phyloP scores from a whole-genome alignment of 305 asterid species.

The Fraxinus sp. region DNA sequence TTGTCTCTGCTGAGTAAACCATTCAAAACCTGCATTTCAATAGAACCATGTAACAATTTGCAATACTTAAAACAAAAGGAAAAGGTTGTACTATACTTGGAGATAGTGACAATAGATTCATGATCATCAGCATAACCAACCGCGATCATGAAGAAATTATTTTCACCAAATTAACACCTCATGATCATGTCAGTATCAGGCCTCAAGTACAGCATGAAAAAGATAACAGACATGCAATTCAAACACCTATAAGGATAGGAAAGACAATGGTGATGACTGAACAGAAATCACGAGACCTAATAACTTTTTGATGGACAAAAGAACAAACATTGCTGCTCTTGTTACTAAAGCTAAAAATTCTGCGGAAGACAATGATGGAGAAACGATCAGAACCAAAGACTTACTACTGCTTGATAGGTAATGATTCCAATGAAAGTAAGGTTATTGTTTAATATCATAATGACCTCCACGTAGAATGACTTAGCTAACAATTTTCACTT shows the following conservation, averaged over 20 bases:
- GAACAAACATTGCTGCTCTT: neutral
- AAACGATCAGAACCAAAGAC: neutral
- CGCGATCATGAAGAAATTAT: neutral
- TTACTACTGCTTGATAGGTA: neutral
- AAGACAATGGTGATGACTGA: neutral
- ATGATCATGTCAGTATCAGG: neutral
- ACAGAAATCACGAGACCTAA: neutral
- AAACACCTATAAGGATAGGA: neutral
- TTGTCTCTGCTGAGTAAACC: slow-evolving; percentile 91
- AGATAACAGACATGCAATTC: neutral
- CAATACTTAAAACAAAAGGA: neutral
- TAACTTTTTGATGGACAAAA: neutral
- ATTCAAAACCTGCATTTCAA: slow-evolving; percentile 73
- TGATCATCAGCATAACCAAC: neutral
- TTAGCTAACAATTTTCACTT: neutral
- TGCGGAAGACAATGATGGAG: neutral
- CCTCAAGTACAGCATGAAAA: neutral
- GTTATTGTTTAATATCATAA: neutral
- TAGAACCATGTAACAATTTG: neutral
- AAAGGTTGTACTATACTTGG: neutral
- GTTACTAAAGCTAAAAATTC: neutral
- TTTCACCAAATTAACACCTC: neutral
- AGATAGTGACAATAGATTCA: neutral
- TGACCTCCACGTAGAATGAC: neutral
- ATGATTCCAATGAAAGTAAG: neutral